Conservation (phyloP, 331 rosid genomes). For the Rosa hybrid region DNA sequence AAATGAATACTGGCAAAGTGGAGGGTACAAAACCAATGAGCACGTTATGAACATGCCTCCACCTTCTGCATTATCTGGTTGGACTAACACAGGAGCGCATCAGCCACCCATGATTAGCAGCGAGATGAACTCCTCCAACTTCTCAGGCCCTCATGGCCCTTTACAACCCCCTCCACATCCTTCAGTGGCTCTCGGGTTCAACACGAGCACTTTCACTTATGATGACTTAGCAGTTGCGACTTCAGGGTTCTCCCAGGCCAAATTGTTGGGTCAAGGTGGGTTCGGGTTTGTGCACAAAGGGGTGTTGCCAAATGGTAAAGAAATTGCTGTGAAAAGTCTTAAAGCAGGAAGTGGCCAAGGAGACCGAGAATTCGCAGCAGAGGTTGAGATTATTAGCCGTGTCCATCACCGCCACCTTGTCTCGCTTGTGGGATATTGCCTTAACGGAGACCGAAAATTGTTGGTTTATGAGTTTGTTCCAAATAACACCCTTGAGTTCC, state of each 20-base stretch:
- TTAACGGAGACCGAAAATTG: constrained; percentile 37
- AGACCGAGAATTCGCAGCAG: constrained; percentile 62
- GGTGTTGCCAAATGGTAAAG: constrained; percentile 72
- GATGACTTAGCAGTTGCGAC: constrained; percentile 63
- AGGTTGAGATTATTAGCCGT: constrained; percentile 73
- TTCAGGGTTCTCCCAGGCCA: constrained; percentile 39
- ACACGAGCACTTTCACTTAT: constrained; percentile 54
- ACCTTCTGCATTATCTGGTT: constrained; percentile 11
- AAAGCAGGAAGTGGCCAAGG: constrained; percentile 59
- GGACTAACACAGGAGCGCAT: neutral
- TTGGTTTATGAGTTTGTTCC: constrained; percentile 72
- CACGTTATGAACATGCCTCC: constrained; percentile 16
- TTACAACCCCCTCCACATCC: constrained; percentile 70
- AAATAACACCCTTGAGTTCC: constrained; percentile 61
- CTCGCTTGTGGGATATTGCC: constrained; percentile 70
- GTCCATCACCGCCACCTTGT: constrained; percentile 87
- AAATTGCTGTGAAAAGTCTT: constrained; percentile 70
- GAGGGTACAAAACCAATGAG: neutral
- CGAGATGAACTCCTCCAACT: constrained; percentile 48
- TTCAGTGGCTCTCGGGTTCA: constrained; percentile 55
- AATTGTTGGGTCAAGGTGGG: constrained; percentile 69
- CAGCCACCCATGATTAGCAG: constrained; percentile 27
- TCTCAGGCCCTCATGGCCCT: constrained; percentile 57
- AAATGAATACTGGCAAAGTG: constrained; percentile 11
- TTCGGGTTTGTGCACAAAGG: constrained; percentile 75